A percentile compares a stretch with the other conserved stretches of the same genome.
Evolutionary conservation across 2,329 filamentous ascomycete species (phyloP).

Genomic region (Alternaria infectoria): DNA sequence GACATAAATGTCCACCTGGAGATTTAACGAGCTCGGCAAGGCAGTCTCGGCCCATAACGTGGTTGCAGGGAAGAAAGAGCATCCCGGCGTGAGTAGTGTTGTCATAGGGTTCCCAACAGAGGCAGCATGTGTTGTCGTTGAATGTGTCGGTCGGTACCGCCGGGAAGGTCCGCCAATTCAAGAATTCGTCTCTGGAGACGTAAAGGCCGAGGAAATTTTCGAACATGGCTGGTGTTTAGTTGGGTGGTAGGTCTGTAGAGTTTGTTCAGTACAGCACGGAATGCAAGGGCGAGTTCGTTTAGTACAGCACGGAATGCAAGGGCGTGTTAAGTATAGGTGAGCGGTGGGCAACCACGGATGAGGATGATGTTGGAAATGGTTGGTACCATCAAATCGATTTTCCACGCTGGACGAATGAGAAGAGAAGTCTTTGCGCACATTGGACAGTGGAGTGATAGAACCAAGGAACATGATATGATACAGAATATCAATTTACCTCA

Average conservation of each 20-base stretch:
- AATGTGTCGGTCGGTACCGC: background rate
- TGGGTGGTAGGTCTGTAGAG: background rate
- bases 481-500: background rate
- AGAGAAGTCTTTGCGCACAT: background rate
- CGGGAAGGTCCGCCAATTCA: background rate
- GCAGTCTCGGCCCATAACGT: background rate
- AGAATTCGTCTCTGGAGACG: background rate
- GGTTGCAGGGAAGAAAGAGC: background rate
- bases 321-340: background rate
- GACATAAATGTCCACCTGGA: background rate
- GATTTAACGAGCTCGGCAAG: background rate
- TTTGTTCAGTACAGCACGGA: background rate
- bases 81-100: background rate
- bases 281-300: background rate
- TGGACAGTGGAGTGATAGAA: background rate
- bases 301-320: background rate
- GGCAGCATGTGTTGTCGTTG: background rate
- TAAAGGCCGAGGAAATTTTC: background rate
- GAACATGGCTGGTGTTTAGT: background rate
- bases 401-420: background rate
- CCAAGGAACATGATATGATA: background rate
- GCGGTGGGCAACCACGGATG: background rate
- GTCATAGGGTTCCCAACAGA: background rate
- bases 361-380: background rate
- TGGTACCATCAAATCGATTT: background rate